Conservation (phyloP, 1,139 yeast genomes). For the Tardiomyces blankii region DNA sequence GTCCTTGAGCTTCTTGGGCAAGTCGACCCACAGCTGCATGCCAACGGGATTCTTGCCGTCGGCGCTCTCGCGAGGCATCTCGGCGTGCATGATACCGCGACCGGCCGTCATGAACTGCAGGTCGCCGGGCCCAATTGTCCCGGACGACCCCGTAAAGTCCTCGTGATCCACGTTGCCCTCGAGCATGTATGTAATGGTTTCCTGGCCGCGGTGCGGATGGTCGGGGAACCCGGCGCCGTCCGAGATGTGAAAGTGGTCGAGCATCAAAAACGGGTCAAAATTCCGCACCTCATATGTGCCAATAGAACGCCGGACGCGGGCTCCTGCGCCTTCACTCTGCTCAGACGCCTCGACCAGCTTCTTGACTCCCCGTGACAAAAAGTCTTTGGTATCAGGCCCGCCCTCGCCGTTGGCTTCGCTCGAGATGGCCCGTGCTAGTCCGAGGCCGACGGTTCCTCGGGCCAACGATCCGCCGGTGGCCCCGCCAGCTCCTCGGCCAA, state of each 20-base stretch:
- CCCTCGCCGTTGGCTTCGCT: too few relatives aligned
- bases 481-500: too few relatives aligned
- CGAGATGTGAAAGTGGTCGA: constrained; percentile 60
- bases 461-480: too few relatives aligned
- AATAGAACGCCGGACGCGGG: constrained; percentile 70
- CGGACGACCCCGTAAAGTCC: constrained; percentile 77
- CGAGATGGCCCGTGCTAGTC: too few relatives aligned
- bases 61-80: constrained; percentile 59
- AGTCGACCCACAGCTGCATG: constrained; percentile 82
- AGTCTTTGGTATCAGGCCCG: background rate
- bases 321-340: constrained; percentile 84
- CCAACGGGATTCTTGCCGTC: constrained; percentile 35
- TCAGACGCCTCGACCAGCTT: constrained; percentile 38
- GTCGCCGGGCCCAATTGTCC: constrained; percentile 71
- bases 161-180: constrained; percentile 79
- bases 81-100: constrained; percentile 73
- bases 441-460: too few relatives aligned
- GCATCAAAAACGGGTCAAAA: constrained; percentile 73
- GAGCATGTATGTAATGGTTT: constrained; percentile 65
- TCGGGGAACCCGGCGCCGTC: constrained; percentile 80
- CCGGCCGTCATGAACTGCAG: constrained; percentile 94
- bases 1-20: constrained; percentile 58
- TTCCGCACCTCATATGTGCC: constrained; percentile 59
- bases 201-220: constrained; percentile 88
- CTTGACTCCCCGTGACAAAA: background rate